These are phyloP conservation scores for Cocos nucifera DNA, from an alignment of 176 grass and related monocot species.

Conservation along the genomic window DNA sequence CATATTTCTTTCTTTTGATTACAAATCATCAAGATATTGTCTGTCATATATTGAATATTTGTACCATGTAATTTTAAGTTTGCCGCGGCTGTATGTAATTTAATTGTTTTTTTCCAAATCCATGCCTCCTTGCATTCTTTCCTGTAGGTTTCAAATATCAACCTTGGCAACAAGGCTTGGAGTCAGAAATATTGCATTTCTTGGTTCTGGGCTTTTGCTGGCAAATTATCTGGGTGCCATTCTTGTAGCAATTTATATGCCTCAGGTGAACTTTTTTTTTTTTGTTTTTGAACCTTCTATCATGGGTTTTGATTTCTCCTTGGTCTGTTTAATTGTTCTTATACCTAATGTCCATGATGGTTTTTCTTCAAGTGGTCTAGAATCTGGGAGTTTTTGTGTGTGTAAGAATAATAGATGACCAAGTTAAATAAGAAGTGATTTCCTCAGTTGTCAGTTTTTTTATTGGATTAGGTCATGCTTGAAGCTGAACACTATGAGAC, in stretches of 20 bases:
- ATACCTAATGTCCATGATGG: too few species aligned
- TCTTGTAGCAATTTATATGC: slow-evolving; percentile 67
- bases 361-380: too few species aligned
- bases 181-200: slow-evolving; percentile 94
- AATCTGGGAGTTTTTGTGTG: too few species aligned
- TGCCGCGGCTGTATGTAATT: background rate
- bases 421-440: too few species aligned
- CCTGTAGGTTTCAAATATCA: slow-evolving; percentile 75
- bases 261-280: slow-evolving; percentile 45
- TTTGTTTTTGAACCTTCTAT: slow-evolving; percentile 2
- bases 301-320: slow-evolving; percentile 2
- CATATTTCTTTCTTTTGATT: too few species aligned
- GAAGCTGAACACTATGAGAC: too few species aligned
- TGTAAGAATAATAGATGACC: too few species aligned
- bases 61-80: too few species aligned
- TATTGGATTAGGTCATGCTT: too few species aligned
- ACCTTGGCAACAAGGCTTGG: slow-evolving; percentile 95
- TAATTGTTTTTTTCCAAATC: background rate
- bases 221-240: slow-evolving; percentile 84
- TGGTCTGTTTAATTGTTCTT: background rate
- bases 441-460: too few species aligned
- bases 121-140: background rate
- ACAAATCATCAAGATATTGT: too few species aligned
- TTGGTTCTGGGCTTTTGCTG: slow-evolving; percentile 82
- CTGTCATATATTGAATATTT: too few species aligned